A percentile compares a stretch with the other conserved stretches of the same genome.
Conservation (phyloP, 495 filamentous ascomycete species). For the Mytilinidion resinicola region DNA sequence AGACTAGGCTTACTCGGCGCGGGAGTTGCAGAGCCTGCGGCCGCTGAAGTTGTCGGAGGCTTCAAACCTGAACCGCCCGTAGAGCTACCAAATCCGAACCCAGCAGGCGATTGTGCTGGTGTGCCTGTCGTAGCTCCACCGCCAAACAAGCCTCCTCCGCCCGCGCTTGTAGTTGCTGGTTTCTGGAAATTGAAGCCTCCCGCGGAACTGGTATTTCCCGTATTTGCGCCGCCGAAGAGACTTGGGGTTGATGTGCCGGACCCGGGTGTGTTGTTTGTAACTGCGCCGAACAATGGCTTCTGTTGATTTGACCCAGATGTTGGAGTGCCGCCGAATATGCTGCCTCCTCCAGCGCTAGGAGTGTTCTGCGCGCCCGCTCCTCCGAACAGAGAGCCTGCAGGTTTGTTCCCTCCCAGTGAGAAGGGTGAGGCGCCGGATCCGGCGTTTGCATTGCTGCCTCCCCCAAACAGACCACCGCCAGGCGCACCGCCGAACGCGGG, state of each 20-base stretch:
- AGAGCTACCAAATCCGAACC: neutral
- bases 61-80: neutral
- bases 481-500: neutral
- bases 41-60: conserved; percentile 2
- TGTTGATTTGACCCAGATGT: neutral
- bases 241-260: neutral
- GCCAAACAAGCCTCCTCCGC: neutral
- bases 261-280: neutral
- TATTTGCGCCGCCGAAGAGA: neutral
- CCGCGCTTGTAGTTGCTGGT: neutral
- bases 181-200: conserved; percentile 24
- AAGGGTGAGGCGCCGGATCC: neutral
- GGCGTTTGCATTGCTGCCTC: conserved; percentile 1
- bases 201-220: conserved; percentile 1
- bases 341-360: neutral
- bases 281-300: neutral
- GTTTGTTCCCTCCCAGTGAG: neutral
- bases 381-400: neutral
- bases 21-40: conserved; percentile 21
- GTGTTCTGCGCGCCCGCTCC: neutral
- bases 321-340: neutral
- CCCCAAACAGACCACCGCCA: neutral
- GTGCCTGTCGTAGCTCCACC: neutral
- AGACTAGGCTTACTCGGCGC: conserved; percentile 37
- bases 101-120: neutral